A percentile compares a stretch with the other conserved stretches of the same genome.
Evolutionary conservation across 768 basidiomycete genomes (phyloP).

Genomic region (Punctularia strigosozonata): DNA sequence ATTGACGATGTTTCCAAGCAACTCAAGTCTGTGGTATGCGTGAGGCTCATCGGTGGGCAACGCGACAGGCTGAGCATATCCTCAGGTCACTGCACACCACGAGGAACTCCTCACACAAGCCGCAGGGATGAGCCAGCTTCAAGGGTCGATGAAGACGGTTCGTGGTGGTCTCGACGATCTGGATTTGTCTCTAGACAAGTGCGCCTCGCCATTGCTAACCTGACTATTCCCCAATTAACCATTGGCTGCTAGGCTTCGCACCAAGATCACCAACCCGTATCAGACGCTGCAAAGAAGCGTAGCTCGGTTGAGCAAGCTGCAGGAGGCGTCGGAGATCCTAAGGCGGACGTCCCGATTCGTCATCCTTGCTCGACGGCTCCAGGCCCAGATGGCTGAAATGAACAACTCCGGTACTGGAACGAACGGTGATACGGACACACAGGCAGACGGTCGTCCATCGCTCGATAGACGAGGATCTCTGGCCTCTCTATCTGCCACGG

Average conservation of each 20-base stretch:
- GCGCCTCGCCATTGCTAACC: constrained; percentile 10
- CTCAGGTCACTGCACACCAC: constrained; percentile 79
- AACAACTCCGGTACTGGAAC: constrained; percentile 13
- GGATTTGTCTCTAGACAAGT: constrained; percentile 71
- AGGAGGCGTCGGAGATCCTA: constrained; percentile 75
- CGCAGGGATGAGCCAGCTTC: constrained; percentile 59
- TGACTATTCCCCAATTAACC: constrained; percentile 9
- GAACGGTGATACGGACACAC: too few species aligned
- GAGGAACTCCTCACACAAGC: constrained; percentile 74
- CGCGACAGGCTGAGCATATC: too few species aligned
- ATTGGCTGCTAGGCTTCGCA: constrained; percentile 46
- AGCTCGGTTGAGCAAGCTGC: constrained; percentile 61
- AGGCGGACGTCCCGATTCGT: constrained; percentile 80
- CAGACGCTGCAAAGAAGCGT: constrained; percentile 63
- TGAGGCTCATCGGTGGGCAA: too few species aligned
- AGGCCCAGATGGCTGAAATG: constrained; percentile 76
- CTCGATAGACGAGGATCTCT: too few species aligned
- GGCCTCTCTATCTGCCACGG: constrained; percentile 9
- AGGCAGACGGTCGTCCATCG: constrained; percentile 1
- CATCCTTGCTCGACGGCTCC: constrained; percentile 68
- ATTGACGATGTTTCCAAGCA: constrained; percentile 91
- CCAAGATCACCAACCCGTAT: constrained; percentile 81
- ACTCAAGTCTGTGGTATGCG: constrained; percentile 68
- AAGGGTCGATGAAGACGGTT: constrained; percentile 57
- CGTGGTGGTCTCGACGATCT: constrained; percentile 63